phyloP scores from a whole-genome alignment of 768 basidiomycete species.

The Rossbeevera mucosa region DNA sequence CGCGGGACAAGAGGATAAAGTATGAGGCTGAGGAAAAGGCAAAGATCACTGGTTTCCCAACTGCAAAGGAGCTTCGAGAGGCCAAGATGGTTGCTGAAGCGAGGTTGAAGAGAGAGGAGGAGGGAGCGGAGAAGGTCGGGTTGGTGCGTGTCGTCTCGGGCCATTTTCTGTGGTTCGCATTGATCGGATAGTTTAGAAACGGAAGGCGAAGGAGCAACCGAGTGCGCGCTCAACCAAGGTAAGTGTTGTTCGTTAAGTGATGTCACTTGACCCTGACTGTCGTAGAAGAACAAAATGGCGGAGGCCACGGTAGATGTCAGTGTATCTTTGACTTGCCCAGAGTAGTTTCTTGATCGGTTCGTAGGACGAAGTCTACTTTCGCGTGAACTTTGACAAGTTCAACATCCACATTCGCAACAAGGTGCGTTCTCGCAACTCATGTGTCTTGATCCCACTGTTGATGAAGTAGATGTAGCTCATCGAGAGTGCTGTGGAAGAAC shows the following conservation, averaged over 20 bases:
- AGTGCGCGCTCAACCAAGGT: constrained; percentile 54
- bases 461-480: constrained; percentile 54
- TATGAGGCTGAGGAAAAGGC: constrained; percentile 77
- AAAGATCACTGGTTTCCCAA: constrained; percentile 72
- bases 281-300: constrained; percentile 41
- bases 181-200: constrained; percentile 48
- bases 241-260: not conserved
- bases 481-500: constrained; percentile 66
- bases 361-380: constrained; percentile 72
- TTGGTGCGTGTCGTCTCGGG: constrained; percentile 46
- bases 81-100: constrained; percentile 63
- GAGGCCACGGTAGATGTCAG: constrained; percentile 67
- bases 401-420: constrained; percentile 83
- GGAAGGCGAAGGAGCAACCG: constrained; percentile 46
- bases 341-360: constrained; percentile 1
- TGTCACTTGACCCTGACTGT: not conserved
- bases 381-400: constrained; percentile 87
- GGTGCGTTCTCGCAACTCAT: constrained; percentile 38
- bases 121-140: constrained; percentile 68
- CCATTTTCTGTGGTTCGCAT: not conserved
- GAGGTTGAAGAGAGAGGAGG: constrained; percentile 64
- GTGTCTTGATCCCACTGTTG: constrained; percentile 3
- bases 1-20: constrained; percentile 72
- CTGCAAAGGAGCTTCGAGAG: constrained; percentile 71
- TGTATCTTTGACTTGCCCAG: not conserved